A percentile compares a stretch with the other conserved stretches of the same genome.
These are phyloP conservation scores for Pyrenochaeta sp. DNA, from an alignment of 2,329 filamentous ascomycete species.

Conservation along the genomic window DNA sequence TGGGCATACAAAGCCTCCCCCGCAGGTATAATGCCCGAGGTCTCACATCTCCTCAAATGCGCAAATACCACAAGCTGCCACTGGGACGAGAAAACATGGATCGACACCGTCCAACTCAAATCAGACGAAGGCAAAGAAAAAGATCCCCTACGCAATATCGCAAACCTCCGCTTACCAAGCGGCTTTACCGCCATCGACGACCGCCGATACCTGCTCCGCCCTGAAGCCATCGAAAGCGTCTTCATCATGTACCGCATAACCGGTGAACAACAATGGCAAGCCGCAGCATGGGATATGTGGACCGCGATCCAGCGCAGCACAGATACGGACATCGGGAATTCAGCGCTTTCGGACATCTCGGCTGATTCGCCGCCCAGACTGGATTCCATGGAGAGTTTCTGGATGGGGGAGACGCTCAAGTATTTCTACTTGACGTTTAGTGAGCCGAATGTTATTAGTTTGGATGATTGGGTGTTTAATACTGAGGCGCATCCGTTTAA, in stretches of 20 bases:
- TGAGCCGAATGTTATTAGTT: conserved; percentile 52
- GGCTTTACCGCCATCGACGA: conserved; percentile 57
- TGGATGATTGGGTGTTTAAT: conserved; percentile 59
- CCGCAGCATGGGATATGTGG: conserved; percentile 61
- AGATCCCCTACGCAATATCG: conserved; percentile 47
- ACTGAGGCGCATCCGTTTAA: conserved; percentile 59
- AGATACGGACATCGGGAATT: conserved; percentile 56
- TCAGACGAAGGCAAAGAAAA: conserved; percentile 36
- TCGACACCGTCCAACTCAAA: conserved; percentile 47
- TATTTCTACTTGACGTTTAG: conserved; percentile 60
- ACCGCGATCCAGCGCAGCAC: conserved; percentile 54
- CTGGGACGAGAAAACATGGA: conserved; percentile 64
- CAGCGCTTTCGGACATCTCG: conserved; percentile 55
- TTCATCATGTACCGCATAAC: conserved; percentile 69
- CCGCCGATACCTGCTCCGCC: conserved; percentile 57
- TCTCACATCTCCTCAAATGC: conserved; percentile 63
- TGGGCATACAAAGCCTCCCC: conserved; percentile 67
- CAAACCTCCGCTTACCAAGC: conserved; percentile 50
- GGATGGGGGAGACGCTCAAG: conserved; percentile 60
- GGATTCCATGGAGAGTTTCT: conserved; percentile 61
- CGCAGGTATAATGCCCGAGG: conserved; percentile 69
- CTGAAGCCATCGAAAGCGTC: conserved; percentile 69
- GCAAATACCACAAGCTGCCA: conserved; percentile 51
- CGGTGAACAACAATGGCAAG: conserved; percentile 58
- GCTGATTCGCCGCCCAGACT: conserved; percentile 47